A percentile compares a stretch with the other conserved stretches of the same genome.
Conservation (phyloP, 345 rosid genomes). For the Dipteronia dyeriana region DNA sequence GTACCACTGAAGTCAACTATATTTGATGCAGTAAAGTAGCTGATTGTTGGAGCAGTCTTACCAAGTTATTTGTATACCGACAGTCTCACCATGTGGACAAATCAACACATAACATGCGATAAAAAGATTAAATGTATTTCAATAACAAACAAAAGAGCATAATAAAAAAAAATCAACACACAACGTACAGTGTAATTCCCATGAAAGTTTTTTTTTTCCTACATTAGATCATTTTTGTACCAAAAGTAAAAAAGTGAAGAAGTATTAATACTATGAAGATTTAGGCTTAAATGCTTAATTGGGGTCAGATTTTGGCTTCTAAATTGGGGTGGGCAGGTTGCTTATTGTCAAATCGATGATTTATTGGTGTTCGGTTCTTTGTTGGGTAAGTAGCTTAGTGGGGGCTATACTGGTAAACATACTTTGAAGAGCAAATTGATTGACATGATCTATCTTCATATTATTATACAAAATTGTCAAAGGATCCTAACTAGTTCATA, state of each 20-base stretch:
- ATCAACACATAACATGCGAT: too few species aligned
- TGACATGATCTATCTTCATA: background rate
- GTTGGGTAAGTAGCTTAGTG: background rate
- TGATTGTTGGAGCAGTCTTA: too few species aligned
- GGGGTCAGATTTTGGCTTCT: background rate
- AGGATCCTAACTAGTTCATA: too few species aligned
- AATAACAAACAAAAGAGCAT: too few species aligned
- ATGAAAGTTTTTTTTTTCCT: background rate
- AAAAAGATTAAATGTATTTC: too few species aligned
- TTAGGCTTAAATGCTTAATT: too few species aligned
- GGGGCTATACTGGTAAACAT: background rate
- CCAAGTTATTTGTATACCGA: too few species aligned
- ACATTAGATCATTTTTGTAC: too few species aligned
- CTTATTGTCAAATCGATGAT: background rate
- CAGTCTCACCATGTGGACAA: too few species aligned
- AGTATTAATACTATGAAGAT: background rate
- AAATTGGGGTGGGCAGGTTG: background rate
- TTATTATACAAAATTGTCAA: background rate
- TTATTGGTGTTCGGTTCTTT: background rate
- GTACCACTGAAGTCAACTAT: background rate
- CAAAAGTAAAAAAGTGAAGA: background rate
- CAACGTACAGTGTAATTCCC: too few species aligned
- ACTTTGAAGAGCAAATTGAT: background rate
- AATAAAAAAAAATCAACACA: too few species aligned
- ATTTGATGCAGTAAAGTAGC: too few species aligned